Percentiles rank a stretch among this genome's conserved stretches.
These are phyloP conservation scores for Mycena indigotica DNA, from an alignment of 768 basidiomycete genomes.

Conservation along the genomic window DNA sequence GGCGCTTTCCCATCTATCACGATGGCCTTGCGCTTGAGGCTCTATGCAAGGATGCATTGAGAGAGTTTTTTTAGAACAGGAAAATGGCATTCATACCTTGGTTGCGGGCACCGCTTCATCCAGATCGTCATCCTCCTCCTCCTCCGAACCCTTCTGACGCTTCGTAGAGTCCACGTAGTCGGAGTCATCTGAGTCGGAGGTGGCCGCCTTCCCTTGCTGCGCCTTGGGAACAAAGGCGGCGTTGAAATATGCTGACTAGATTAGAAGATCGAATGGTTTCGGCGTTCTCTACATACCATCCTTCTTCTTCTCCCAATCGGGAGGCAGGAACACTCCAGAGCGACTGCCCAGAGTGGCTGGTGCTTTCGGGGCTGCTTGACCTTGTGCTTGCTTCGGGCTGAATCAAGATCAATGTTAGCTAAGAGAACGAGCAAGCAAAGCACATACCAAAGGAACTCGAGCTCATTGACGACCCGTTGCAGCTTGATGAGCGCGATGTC, in stretches of 20 bases:
- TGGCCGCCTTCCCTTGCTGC: background rate
- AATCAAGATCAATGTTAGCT: background rate
- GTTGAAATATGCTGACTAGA: too few relatives aligned
- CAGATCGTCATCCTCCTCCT: background rate
- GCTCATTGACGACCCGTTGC: background rate
- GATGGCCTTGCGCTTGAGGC: background rate
- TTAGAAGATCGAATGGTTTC: too few relatives aligned
- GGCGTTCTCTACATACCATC: too few relatives aligned
- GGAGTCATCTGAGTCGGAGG: background rate
- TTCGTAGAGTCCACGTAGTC: background rate
- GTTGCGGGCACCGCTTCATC: background rate
- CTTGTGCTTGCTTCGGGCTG: background rate
- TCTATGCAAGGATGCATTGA: background rate
- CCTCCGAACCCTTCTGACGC: background rate
- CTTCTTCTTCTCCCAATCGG: too few relatives aligned
- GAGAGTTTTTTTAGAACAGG: background rate
- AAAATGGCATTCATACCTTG: background rate
- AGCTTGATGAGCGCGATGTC: conserved; percentile 14
- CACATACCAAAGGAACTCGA: conserved; percentile 4
- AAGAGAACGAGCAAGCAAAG: background rate
- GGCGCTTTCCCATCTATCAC: background rate
- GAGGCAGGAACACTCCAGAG: too few relatives aligned
- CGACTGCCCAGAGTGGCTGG: too few relatives aligned
- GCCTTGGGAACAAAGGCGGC: background rate
- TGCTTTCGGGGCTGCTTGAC: background rate